Conservation (phyloP, 305 asterid species). For the Coffea humblotiana region DNA sequence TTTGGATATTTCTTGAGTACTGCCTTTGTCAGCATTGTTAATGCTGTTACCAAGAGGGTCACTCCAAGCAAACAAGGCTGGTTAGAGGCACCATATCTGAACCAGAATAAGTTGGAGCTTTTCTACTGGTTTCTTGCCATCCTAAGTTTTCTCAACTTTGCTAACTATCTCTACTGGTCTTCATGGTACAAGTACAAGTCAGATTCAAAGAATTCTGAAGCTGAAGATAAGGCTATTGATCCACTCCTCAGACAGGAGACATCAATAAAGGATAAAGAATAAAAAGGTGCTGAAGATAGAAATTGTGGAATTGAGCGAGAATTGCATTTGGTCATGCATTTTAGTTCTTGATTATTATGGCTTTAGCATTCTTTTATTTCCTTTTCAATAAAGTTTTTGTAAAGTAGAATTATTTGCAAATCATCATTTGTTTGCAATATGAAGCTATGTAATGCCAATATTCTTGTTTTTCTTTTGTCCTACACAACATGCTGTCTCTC, state of each 20-base stretch:
- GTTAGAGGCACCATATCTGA: conserved; percentile 53
- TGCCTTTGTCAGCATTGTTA: conserved; percentile 63
- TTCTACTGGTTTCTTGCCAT: conserved; percentile 71
- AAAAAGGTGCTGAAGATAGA: neutral
- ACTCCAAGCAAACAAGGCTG: conserved; percentile 42
- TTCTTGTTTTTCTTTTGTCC: neutral
- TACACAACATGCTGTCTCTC: neutral
- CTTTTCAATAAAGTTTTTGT: neutral
- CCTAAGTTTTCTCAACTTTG: conserved; percentile 61
- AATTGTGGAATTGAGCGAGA: neutral
- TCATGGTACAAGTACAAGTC: conserved; percentile 45
- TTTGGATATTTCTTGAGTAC: conserved; percentile 79
- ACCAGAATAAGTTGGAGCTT: conserved; percentile 64
- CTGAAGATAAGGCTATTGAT: neutral
- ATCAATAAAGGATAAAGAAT: neutral
- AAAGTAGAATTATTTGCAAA: neutral
- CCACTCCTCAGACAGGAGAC: neutral
- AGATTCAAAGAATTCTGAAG: neutral
- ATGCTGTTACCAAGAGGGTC: conserved; percentile 41
- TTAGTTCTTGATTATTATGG: neutral
- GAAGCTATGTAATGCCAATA: neutral
- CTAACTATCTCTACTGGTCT: conserved; percentile 70
- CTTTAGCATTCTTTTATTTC: neutral
- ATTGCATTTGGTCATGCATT: neutral
- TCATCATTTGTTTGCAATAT: neutral